Percentiles rank a stretch among this genome's conserved stretches.
Conservation (phyloP, 345 rosid genomes). For the Hypericum perforatum region DNA sequence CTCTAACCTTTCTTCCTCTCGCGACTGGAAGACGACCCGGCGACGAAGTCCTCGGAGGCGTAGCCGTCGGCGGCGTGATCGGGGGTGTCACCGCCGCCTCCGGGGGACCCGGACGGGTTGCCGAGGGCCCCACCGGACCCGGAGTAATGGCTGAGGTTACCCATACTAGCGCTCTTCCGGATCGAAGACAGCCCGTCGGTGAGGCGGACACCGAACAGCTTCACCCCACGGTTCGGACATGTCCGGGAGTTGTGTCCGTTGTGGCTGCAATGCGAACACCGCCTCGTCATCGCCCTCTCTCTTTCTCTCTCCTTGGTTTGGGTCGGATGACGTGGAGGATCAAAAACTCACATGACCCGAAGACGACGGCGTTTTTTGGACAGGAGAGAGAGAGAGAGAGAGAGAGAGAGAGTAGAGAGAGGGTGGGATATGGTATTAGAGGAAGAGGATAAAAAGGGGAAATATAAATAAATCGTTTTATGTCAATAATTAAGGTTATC, state of each 20-base stretch:
- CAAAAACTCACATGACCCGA: slow-evolving; percentile 10
- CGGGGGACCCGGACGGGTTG: slow-evolving; percentile 49
- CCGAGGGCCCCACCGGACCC: slow-evolving; percentile 23
- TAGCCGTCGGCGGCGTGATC: slow-evolving; percentile 46
- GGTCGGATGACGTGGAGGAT: slow-evolving; percentile 13
- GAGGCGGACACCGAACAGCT: slow-evolving; percentile 28
- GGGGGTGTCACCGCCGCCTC: slow-evolving; percentile 31
- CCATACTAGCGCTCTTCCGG: slow-evolving; percentile 33
- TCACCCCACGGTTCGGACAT: slow-evolving; percentile 27
- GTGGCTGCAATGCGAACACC: slow-evolving; percentile 33
- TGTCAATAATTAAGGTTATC: too few relatives aligned
- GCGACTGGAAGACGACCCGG: slow-evolving; percentile 87
- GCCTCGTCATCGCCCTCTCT: slow-evolving; percentile 16
- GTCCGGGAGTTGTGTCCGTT: slow-evolving; percentile 31
- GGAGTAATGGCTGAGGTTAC: slow-evolving; percentile 19
- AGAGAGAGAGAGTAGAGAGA: neutral
- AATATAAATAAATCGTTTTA: too few relatives aligned
- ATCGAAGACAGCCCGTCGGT: slow-evolving; percentile 32
- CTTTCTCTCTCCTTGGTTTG: neutral
- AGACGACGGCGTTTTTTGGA: neutral
- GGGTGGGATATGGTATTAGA: neutral
- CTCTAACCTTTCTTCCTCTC: slow-evolving; percentile 82
- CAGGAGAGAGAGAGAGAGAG: neutral
- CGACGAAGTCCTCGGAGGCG: slow-evolving; percentile 91
- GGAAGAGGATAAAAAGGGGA: neutral